Evolutionary conservation across 2,329 filamentous ascomycete genomes (phyloP).

Genomic region (Pseudocercospora fijiensis): DNA sequence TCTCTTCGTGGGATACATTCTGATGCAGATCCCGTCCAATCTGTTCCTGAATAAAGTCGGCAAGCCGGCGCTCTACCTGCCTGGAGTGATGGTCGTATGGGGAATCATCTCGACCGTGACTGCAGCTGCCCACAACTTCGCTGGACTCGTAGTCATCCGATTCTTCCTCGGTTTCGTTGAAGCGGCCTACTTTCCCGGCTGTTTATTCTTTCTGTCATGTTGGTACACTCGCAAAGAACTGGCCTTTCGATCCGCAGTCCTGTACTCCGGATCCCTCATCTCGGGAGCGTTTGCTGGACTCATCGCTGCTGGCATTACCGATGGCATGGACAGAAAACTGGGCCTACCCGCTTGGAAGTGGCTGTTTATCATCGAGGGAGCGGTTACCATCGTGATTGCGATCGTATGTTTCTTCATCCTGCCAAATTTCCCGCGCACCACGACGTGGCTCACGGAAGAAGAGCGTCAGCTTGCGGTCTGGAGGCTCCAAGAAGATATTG

Average conservation of each 20-base stretch:
- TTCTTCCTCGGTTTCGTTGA: slow-evolving; percentile 47
- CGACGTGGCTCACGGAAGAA: slow-evolving; percentile 36
- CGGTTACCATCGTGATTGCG: slow-evolving; percentile 40
- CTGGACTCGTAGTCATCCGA: slow-evolving; percentile 40
- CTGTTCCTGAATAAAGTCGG: slow-evolving; percentile 40
- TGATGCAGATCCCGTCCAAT: slow-evolving; percentile 42
- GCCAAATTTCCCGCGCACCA: slow-evolving; percentile 41
- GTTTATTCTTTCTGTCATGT: slow-evolving; percentile 51
- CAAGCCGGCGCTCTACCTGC: slow-evolving; percentile 37
- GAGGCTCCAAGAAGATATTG: slow-evolving; percentile 38
- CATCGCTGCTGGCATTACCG: slow-evolving; percentile 54
- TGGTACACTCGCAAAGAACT: slow-evolving; percentile 57
- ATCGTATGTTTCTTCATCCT: slow-evolving; percentile 38
- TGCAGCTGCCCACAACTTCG: slow-evolving; percentile 38
- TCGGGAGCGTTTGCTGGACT: slow-evolving; percentile 55
- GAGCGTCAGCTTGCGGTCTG: slow-evolving; percentile 36
- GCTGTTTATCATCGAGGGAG: slow-evolving; percentile 42
- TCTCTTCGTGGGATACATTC: slow-evolving; percentile 44
- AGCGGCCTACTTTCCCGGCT: slow-evolving; percentile 49
- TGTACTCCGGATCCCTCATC: slow-evolving; percentile 54
- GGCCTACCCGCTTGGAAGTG: slow-evolving; percentile 41
- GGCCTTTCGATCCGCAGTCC: slow-evolving; percentile 52
- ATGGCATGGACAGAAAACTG: slow-evolving; percentile 39
- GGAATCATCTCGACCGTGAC: slow-evolving; percentile 39
- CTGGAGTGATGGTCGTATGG: slow-evolving; percentile 39